Percentiles rank a stretch among this genome's conserved stretches.
phyloP scores from a whole-genome alignment of 2,329 filamentous ascomycete genomes.

The Aspergillus niger region DNA sequence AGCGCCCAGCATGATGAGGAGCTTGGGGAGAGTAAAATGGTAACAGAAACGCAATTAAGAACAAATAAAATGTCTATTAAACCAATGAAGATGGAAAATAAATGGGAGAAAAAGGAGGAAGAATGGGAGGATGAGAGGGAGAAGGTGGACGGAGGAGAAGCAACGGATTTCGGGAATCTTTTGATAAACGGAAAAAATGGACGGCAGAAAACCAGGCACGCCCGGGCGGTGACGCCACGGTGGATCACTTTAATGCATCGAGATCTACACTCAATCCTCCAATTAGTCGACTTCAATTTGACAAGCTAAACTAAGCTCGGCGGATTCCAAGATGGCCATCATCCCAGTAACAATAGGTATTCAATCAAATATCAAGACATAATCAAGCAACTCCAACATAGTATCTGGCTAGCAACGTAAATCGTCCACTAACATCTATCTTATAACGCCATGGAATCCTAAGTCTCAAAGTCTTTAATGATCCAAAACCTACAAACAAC shows the following conservation, averaged over 20 bases:
- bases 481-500: no score
- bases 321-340: no score
- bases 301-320: no score
- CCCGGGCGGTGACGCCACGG: not conserved
- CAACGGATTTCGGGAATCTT: not conserved
- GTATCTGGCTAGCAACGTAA: no score
- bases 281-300: no score
- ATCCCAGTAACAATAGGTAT: no score
- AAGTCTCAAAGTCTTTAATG: no score
- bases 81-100: not conserved
- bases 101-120: not conserved
- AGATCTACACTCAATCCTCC: no score
- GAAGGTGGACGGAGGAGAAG: not conserved
- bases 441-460: no score
- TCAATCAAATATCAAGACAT: no score
- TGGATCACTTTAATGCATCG: not conserved
- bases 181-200: constrained; percentile 4
- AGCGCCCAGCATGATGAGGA: constrained; percentile 41
- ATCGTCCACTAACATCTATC: no score
- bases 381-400: no score
- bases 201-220: not conserved
- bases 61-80: constrained; percentile 10
- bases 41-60: not conserved
- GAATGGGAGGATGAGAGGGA: not conserved
- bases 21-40: not conserved